These are phyloP conservation scores for Penicillium maclennaniae DNA, from an alignment of 495 filamentous ascomycete species.

Conservation along the genomic window DNA sequence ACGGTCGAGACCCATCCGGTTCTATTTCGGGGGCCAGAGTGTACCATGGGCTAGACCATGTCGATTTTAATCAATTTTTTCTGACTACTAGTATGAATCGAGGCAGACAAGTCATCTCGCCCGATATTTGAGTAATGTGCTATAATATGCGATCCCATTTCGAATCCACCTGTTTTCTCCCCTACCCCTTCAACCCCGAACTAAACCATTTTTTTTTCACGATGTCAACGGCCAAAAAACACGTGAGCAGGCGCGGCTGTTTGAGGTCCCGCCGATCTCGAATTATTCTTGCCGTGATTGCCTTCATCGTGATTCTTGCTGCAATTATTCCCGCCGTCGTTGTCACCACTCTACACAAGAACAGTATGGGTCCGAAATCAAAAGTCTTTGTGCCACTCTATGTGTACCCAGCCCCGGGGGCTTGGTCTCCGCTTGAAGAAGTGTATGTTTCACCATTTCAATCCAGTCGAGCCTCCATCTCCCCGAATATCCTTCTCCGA, in stretches of 20 bases:
- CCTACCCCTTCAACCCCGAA: slow-evolving; percentile 14
- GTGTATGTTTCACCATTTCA: slow-evolving; percentile 36
- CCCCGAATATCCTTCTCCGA: slow-evolving; percentile 8
- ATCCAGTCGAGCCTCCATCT: slow-evolving; percentile 9
- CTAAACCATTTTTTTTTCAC: not conserved
- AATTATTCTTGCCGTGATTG: slow-evolving; percentile 22
- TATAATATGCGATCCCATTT: slow-evolving; percentile 1
- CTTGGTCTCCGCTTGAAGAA: slow-evolving; percentile 49
- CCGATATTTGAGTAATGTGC: slow-evolving; percentile 3
- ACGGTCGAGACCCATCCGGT: slow-evolving; percentile 15
- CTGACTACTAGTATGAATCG: not conserved
- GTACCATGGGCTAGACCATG: slow-evolving; percentile 2
- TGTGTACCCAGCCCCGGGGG: slow-evolving; percentile 48
- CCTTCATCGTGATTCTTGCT: slow-evolving; percentile 31
- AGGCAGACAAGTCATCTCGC: not conserved
- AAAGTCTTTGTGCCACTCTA: slow-evolving; percentile 53
- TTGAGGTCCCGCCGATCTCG: slow-evolving; percentile 30
- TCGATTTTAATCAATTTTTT: slow-evolving; percentile 5
- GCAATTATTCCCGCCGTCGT: slow-evolving; percentile 35
- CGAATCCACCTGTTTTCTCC: slow-evolving; percentile 23
- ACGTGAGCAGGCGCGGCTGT: slow-evolving; percentile 36
- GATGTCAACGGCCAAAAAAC: slow-evolving; percentile 25
- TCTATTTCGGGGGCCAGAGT: slow-evolving; percentile 13
- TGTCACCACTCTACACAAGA: slow-evolving; percentile 30
- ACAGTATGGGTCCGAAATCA: slow-evolving; percentile 42